Percentiles rank a stretch among this genome's conserved stretches.
These are phyloP conservation scores for Hypoxylon sp. DNA, from an alignment of 2,329 filamentous ascomycete species.

Conservation along the genomic window DNA sequence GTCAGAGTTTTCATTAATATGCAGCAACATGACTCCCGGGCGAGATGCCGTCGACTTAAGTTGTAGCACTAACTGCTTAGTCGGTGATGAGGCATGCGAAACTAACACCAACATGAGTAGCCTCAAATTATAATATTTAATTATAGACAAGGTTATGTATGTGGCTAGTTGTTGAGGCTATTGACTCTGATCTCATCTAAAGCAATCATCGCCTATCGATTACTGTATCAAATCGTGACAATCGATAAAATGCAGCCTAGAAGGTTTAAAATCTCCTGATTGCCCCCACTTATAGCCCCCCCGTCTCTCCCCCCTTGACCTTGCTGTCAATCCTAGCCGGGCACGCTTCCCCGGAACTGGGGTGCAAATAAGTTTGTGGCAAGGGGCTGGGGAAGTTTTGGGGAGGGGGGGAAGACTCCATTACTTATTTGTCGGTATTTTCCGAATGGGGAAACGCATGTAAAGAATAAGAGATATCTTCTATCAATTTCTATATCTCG, in stretches of 20 bases:
- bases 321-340: constrained; percentile 43
- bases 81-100: not conserved
- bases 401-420: not conserved
- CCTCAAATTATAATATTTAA: constrained; percentile 17
- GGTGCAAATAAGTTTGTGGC: constrained; percentile 28
- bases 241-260: constrained; percentile 36
- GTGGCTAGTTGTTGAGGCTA: not conserved
- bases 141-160: constrained; percentile 1
- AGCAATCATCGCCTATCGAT: constrained; percentile 34
- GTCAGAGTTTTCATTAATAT: not conserved
- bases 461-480: not conserved
- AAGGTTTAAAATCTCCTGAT: constrained; percentile 12
- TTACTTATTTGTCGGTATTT: constrained; percentile 24
- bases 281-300: constrained; percentile 21
- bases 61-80: not conserved
- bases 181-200: constrained; percentile 18
- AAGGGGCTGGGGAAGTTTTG: constrained; percentile 28
- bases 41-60: not conserved
- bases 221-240: constrained; percentile 35
- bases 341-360: constrained; percentile 45
- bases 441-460: constrained; percentile 28
- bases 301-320: constrained; percentile 31
- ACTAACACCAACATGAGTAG: constrained; percentile 2
- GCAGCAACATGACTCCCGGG: not conserved
- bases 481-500: constrained; percentile 6